A percentile compares a stretch with the other conserved stretches of the same genome.
Conservation (phyloP, 768 basidiomycete species). For the Mycena alexandri region DNA sequence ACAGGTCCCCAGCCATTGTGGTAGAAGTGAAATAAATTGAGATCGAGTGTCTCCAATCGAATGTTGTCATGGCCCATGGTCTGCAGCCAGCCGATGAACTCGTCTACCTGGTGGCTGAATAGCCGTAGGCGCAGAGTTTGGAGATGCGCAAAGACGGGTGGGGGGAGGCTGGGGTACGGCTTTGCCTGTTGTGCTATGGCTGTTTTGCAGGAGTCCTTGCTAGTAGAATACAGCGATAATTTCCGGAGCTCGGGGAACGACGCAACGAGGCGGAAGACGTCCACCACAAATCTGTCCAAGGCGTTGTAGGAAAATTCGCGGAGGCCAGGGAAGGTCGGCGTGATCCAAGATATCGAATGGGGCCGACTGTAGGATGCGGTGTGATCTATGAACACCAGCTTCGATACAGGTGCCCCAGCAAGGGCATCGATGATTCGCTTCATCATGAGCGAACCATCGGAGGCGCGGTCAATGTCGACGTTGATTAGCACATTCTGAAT, state of each 20-base stretch:
- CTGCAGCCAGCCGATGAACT: slow-evolving; percentile 16
- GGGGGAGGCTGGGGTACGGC: not conserved
- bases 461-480: slow-evolving; percentile 6
- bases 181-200: not conserved
- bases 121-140: slow-evolving; percentile 24
- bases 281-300: slow-evolving; percentile 10
- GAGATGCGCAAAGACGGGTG: slow-evolving; percentile 4
- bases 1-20: slow-evolving; percentile 32
- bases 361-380: not conserved
- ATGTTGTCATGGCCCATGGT: not conserved
- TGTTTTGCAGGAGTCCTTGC: not conserved
- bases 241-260: slow-evolving; percentile 10
- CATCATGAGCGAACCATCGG: not conserved
- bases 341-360: slow-evolving; percentile 27
- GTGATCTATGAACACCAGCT: slow-evolving; percentile 22
- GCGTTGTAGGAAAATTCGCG: slow-evolving; percentile 30
- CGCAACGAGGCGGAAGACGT: slow-evolving; percentile 15
- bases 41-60: slow-evolving; percentile 10
- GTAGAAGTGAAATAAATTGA: slow-evolving; percentile 20
- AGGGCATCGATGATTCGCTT: slow-evolving; percentile 11
- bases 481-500: slow-evolving; percentile 24
- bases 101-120: slow-evolving; percentile 1
- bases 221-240: slow-evolving; percentile 13
- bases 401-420: slow-evolving; percentile 14
- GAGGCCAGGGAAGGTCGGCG: slow-evolving; percentile 25